Evolutionary conservation across 106 monocot genomes (phyloP).

Genomic region (Agapanthus africanus): DNA sequence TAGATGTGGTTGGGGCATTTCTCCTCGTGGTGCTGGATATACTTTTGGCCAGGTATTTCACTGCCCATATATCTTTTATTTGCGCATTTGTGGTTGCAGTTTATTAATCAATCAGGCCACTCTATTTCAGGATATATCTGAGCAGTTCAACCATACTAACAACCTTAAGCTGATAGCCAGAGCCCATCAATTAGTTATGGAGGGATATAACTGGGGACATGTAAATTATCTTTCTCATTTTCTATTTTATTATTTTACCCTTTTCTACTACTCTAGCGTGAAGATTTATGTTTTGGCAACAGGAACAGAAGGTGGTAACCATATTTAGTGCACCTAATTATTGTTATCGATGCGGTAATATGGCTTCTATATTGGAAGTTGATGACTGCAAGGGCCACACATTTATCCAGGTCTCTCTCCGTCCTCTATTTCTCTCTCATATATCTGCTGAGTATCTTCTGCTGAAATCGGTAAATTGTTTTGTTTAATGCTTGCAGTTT

Average conservation of each 20-base stretch:
- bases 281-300: conserved; percentile 1
- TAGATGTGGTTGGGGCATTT: conserved; percentile 98
- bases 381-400: conserved; percentile 96
- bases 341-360: conserved; percentile 98
- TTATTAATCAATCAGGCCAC: neutral
- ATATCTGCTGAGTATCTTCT: neutral
- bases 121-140: conserved; percentile 89
- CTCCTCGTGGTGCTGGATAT: conserved; percentile 99
- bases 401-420: conserved; percentile 73
- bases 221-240: conserved; percentile 28
- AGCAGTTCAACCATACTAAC: conserved; percentile 96
- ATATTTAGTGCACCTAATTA: conserved; percentile 99
- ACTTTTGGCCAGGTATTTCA: conserved; percentile 88
- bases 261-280: neutral
- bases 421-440: neutral
- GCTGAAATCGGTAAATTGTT: neutral
- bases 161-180: conserved; percentile 91
- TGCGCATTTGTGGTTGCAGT: neutral
- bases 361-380: conserved; percentile 98
- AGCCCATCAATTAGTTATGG: conserved; percentile 99
- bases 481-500: conserved; percentile 36
- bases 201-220: conserved; percentile 99
- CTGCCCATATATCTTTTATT: neutral
- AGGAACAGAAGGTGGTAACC: conserved; percentile 98
- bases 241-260: neutral